These are phyloP conservation scores for Penicillium dipodomyicola DNA, from an alignment of 495 filamentous ascomycete genomes.

Conservation along the genomic window DNA sequence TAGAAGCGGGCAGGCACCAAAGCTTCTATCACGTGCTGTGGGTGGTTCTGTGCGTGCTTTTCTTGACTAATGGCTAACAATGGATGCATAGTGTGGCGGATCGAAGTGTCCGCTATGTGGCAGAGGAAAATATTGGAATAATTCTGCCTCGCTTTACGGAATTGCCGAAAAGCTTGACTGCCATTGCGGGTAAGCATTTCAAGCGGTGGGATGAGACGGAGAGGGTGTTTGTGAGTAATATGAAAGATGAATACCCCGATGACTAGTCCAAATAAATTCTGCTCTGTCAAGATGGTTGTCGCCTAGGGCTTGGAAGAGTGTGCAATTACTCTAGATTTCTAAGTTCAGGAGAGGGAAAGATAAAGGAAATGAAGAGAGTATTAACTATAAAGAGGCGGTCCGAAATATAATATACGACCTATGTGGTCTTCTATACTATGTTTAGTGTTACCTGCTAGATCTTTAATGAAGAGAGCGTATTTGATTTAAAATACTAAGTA, in stretches of 20 bases:
- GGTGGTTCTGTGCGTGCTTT: constrained; percentile 32
- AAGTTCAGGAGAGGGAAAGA: no score
- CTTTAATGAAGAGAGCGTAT: no score
- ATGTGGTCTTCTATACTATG: no score
- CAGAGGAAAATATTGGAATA: constrained; percentile 80
- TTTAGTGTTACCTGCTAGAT: no score
- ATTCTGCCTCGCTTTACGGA: constrained; percentile 49
- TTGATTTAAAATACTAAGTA: no score
- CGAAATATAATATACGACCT: no score
- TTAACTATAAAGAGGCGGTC: no score
- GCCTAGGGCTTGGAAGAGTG: no score
- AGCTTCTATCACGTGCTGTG: constrained; percentile 85
- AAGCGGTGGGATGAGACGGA: constrained; percentile 74
- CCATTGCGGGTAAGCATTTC: constrained; percentile 80
- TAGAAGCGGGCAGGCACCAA: constrained; percentile 63
- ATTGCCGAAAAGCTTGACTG: constrained; percentile 54
- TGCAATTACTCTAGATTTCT: no score
- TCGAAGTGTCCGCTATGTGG: constrained; percentile 69
- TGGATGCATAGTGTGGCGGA: constrained; percentile 59
- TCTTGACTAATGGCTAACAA: not conserved
- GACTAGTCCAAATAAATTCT: constrained; percentile 48
- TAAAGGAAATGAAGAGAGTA: no score
- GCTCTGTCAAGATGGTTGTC: no score
- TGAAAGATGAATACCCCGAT: constrained; percentile 81
- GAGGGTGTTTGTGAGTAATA: constrained; percentile 78